These are phyloP conservation scores for Telopea speciosissima DNA, from an alignment of 177 flowering plant species.

Conservation along the genomic window DNA sequence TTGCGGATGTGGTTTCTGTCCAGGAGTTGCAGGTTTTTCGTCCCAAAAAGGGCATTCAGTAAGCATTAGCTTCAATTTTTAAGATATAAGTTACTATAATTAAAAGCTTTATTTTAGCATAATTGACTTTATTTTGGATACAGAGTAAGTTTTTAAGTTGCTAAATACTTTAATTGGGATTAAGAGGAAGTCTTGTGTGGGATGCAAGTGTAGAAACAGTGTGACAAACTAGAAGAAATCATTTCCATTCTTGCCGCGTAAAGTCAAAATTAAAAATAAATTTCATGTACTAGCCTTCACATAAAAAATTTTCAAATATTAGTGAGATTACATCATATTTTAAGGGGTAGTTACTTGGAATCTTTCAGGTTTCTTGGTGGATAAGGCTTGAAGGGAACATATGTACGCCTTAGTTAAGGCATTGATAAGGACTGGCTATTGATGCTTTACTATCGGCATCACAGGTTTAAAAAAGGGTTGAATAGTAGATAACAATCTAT, in stretches of 20 bases:
- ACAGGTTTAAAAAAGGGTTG: not conserved
- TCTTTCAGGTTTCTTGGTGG: not conserved
- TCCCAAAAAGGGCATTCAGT: no score
- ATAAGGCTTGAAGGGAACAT: not conserved
- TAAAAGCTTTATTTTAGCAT: not conserved
- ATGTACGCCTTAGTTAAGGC: not conserved
- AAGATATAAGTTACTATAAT: no score
- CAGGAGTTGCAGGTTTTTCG: no score
- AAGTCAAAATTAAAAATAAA: not conserved
- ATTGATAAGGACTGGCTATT: not conserved
- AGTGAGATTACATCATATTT: not conserved
- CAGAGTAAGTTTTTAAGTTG: not conserved
- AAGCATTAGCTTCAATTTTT: no score
- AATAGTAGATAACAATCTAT: not conserved
- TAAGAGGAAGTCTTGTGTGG: not conserved
- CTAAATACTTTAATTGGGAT: not conserved
- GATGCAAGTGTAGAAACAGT: not conserved
- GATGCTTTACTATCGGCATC: not conserved
- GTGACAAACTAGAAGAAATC: not conserved
- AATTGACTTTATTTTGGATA: not conserved
- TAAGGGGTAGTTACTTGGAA: not conserved
- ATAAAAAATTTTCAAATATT: not conserved
- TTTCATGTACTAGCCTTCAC: not conserved
- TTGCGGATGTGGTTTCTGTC: no score
- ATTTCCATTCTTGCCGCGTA: conserved; percentile 6